Conservation (phyloP, 306 rosid species). For the Echinosophora koreensis region DNA sequence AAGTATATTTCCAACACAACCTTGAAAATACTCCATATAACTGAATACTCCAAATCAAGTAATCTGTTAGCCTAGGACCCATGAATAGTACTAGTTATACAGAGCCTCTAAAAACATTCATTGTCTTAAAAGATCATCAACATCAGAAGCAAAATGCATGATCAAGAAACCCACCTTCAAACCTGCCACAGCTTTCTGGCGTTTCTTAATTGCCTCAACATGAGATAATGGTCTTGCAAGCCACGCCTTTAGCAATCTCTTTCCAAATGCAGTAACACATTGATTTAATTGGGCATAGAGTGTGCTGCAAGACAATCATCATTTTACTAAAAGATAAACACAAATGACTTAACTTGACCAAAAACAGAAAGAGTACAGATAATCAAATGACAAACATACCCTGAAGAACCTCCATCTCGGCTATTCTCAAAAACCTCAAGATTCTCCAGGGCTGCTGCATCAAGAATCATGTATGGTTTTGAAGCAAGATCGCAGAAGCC, state of each 20-base stretch:
- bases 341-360: too few relatives aligned
- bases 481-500: constrained; percentile 64
- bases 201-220: constrained; percentile 73
- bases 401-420: constrained; percentile 85
- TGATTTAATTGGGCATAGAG: constrained; percentile 88
- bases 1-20: too few relatives aligned
- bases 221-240: constrained; percentile 91
- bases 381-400: constrained; percentile 63
- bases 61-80: too few relatives aligned
- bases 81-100: too few relatives aligned
- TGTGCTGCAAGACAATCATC: constrained; percentile 61
- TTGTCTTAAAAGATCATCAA: too few relatives aligned
- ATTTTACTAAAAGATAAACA: constrained; percentile 52
- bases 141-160: too few relatives aligned
- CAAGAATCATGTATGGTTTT: constrained; percentile 92
- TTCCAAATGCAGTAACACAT: constrained; percentile 94
- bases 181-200: constrained; percentile 73
- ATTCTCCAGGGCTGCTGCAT: constrained; percentile 91
- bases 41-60: too few relatives aligned
- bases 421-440: constrained; percentile 94
- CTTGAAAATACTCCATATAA: too few relatives aligned
- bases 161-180: too few relatives aligned
- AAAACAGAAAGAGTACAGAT: constrained; percentile 6
- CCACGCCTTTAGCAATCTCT: constrained; percentile 91
- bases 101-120: too few relatives aligned